phyloP scores from a whole-genome alignment of 768 basidiomycete genomes.

The Mycena sanguinolenta region DNA sequence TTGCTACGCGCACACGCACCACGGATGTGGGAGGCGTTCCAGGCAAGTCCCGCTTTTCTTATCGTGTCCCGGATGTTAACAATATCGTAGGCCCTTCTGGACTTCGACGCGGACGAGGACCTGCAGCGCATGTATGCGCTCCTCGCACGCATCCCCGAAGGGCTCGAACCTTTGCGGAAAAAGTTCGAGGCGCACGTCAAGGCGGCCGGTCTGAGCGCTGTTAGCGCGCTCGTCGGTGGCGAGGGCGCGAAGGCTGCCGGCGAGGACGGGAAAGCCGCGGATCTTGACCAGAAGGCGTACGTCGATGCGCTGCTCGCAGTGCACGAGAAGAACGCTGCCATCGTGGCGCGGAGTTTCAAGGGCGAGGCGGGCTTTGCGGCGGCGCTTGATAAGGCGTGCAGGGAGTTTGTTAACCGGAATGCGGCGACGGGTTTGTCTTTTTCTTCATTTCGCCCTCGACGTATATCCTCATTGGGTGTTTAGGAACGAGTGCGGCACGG shows the following conservation, averaged over 20 bases:
- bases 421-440: conserved; percentile 79
- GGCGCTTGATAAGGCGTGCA: conserved; percentile 93
- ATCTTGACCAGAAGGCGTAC: conserved; percentile 92
- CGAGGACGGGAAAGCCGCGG: conserved; percentile 63
- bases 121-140: conserved; percentile 95
- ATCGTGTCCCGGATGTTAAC: not conserved
- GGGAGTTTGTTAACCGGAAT: conserved; percentile 96
- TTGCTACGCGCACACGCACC: conserved; percentile 89
- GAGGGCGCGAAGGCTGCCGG: conserved; percentile 36
- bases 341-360: conserved; percentile 88
- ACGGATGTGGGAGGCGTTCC: conserved; percentile 94
- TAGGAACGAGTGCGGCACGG: conserved; percentile 62
- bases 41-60: conserved; percentile 47
- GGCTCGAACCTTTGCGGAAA: conserved; percentile 90
- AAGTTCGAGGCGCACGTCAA: conserved; percentile 97
- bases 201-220: conserved; percentile 84
- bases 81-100: conserved; percentile 65
- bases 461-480: not conserved
- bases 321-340: conserved; percentile 93
- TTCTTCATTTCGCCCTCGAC: not conserved
- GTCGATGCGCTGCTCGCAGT: conserved; percentile 93
- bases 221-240: conserved; percentile 74
- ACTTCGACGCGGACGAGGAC: conserved; percentile 95
- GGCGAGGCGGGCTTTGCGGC: conserved; percentile 95
- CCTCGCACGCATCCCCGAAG: conserved; percentile 91